These are phyloP conservation scores for Flammula alnicola DNA, from an alignment of 1,284 basidiomycete species.

Conservation along the genomic window DNA sequence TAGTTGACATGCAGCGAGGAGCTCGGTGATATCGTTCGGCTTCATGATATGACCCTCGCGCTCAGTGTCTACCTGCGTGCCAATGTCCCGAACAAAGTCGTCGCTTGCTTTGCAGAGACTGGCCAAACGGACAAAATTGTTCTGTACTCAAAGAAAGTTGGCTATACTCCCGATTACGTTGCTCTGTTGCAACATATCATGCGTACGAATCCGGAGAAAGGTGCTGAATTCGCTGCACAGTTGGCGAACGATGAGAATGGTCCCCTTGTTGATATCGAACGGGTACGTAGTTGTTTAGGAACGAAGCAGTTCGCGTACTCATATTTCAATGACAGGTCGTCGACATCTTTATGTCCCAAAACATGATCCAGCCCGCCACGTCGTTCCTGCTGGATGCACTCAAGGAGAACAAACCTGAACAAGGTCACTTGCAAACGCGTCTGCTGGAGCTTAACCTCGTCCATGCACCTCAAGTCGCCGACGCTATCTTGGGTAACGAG, in stretches of 20 bases:
- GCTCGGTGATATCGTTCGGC: conserved; percentile 95
- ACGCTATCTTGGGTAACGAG: conserved; percentile 98
- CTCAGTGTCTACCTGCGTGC: conserved; percentile 98
- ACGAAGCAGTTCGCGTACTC: no score
- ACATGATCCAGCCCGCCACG: conserved; percentile 99
- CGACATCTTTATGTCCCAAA: conserved; percentile 99
- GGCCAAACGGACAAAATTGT: conserved; percentile 99
- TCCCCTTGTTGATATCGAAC: conserved; percentile 92
- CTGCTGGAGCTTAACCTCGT: conserved; percentile 98
- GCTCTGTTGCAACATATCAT: conserved; percentile 97
- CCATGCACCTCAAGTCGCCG: conserved; percentile 98
- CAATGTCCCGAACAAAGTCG: conserved; percentile 98
- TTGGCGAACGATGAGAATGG: conserved; percentile 94
- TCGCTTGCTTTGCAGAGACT: conserved; percentile 98
- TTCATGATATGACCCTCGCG: conserved; percentile 98
- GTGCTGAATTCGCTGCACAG: conserved; percentile 96
- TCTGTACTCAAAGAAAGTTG: conserved; percentile 97
- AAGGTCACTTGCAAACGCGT: conserved; percentile 95
- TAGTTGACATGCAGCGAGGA: conserved; percentile 98
- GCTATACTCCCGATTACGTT: conserved; percentile 93
- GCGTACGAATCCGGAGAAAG: conserved; percentile 96
- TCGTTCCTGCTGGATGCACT: conserved; percentile 98
- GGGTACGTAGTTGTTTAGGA: no score
- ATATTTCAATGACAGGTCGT: no score
- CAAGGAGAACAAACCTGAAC: conserved; percentile 99